These are phyloP conservation scores for Calonectria multiphialidica DNA, from an alignment of 2,329 filamentous ascomycete species.

Conservation along the genomic window DNA sequence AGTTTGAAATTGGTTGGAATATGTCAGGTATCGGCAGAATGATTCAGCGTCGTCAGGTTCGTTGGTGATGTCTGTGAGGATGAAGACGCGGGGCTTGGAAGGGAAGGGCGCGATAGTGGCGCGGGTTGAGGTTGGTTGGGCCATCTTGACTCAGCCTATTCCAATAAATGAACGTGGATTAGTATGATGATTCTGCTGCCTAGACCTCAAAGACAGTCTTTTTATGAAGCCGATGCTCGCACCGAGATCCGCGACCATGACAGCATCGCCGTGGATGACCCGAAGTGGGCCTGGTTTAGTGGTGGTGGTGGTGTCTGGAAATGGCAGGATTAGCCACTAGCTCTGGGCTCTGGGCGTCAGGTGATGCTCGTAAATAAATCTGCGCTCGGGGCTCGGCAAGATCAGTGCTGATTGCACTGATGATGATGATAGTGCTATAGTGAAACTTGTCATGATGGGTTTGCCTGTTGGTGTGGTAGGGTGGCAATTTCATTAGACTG, in stretches of 20 bases:
- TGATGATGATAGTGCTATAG: too few relatives aligned
- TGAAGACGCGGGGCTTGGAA: slow-evolving; percentile 53
- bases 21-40: slow-evolving; percentile 57
- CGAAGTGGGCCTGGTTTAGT: neutral
- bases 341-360: neutral
- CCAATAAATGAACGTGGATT: neutral
- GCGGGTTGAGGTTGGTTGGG: neutral
- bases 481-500: too few relatives aligned
- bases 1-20: slow-evolving; percentile 59
- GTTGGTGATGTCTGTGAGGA: slow-evolving; percentile 59
- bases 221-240: neutral
- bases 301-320: neutral
- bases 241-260: slow-evolving; percentile 12
- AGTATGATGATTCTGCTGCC: too few relatives aligned
- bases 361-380: too few relatives aligned
- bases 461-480: too few relatives aligned
- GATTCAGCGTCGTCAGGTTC: slow-evolving; percentile 60
- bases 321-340: neutral
- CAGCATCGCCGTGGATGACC: neutral
- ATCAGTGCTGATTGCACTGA: neutral
- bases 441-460: too few relatives aligned
- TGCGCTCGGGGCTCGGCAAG: neutral
- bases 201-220: neutral
- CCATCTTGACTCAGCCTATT: neutral
- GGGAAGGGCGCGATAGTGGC: slow-evolving; percentile 17